Evolutionary conservation across 2,329 filamentous ascomycete genomes (phyloP).

Genomic region (Myriosclerotinia duriaeana): DNA sequence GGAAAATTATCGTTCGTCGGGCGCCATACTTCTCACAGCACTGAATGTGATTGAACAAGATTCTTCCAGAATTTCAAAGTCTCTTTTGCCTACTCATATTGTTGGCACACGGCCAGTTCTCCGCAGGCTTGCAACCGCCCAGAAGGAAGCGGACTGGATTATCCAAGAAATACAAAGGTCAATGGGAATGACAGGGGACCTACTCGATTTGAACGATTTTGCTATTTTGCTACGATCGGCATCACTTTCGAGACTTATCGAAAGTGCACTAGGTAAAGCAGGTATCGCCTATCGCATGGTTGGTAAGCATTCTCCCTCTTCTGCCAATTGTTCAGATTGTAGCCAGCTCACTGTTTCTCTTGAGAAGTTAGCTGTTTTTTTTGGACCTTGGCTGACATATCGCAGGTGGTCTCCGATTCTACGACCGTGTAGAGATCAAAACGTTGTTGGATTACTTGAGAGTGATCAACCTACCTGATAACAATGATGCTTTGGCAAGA

Average conservation of each 20-base stretch:
- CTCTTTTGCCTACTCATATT: slow-evolving; percentile 74
- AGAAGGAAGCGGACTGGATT: slow-evolving; percentile 82
- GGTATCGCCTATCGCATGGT: slow-evolving; percentile 92
- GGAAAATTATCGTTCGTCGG: slow-evolving; percentile 92
- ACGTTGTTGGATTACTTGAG: slow-evolving; percentile 84
- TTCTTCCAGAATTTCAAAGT: slow-evolving; percentile 73
- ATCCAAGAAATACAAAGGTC: slow-evolving; percentile 76
- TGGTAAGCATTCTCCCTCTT: slow-evolving; percentile 46
- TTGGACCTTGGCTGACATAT: slow-evolving; percentile 26
- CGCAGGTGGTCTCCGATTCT: slow-evolving; percentile 74
- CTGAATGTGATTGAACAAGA: slow-evolving; percentile 91
- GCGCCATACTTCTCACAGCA: slow-evolving; percentile 76
- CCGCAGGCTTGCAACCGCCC: slow-evolving; percentile 67
- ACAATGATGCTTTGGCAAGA: slow-evolving; percentile 80
- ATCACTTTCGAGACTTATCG: slow-evolving; percentile 78
- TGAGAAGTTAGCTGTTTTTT: no score
- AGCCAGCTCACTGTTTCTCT: not conserved
- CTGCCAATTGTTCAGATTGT: not conserved
- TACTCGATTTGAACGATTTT: slow-evolving; percentile 74
- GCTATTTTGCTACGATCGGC: slow-evolving; percentile 86
- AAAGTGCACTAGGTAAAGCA: slow-evolving; percentile 74
- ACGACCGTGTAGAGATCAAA: slow-evolving; percentile 87
- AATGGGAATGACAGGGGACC: slow-evolving; percentile 66
- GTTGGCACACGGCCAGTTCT: slow-evolving; percentile 79
- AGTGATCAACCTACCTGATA: slow-evolving; percentile 78